Base-by-base conservation (phyloP, 768 basidiomycete genomes). In the Naematelia aurantialba region DNA sequence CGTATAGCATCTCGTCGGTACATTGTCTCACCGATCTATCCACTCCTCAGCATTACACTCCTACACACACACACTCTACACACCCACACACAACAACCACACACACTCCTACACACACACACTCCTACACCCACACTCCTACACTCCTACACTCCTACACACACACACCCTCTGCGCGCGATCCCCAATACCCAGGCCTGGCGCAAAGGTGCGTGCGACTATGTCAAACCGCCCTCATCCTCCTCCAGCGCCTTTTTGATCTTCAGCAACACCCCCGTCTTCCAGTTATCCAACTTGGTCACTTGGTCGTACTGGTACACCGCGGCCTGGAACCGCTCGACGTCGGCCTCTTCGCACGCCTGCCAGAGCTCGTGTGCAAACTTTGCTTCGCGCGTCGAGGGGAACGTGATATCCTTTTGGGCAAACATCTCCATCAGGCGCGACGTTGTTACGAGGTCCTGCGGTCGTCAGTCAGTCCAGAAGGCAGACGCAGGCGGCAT, bases 231-330 rank as follows among this genome's bases (percentile, higher is more conserved):
- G 8, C 74, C 74, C 60, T 74, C 82, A 60, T 85, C 85, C 52
- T 83, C 82, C 57, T 87, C 82, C 49, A 92, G 84, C 21, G 81
- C 80, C 74, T 83, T 84, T 83, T 98, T 98, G 77, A 97, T 87
- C 80, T 87, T 89, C 70, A 98, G 80, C 72, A 99, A 76, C 52
- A 99, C 87, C 26, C 76, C 81, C 47, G 93, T 98, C 83, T 97
- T 98, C 92, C 91, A 96, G 76, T 88, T 88, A 76, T 98, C 94
- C 73, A 99, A 79, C 79, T 89, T 91, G 39, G 85, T 88, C 61
- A 97, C 84, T 72, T 91, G 87, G 76, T 98, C 92, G 74, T 84
- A 98, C 74, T 93, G 91, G 45, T 84, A 85, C n/a, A 94, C 86
- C n/a, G 86, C 86, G 17, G 79, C 85, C 4, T 89, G 90, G 75